Percentiles rank a stretch among this genome's conserved stretches.
Evolutionary conservation across 2,329 filamentous ascomycete genomes (phyloP).

Genomic region (Grosmannia clavigera): DNA sequence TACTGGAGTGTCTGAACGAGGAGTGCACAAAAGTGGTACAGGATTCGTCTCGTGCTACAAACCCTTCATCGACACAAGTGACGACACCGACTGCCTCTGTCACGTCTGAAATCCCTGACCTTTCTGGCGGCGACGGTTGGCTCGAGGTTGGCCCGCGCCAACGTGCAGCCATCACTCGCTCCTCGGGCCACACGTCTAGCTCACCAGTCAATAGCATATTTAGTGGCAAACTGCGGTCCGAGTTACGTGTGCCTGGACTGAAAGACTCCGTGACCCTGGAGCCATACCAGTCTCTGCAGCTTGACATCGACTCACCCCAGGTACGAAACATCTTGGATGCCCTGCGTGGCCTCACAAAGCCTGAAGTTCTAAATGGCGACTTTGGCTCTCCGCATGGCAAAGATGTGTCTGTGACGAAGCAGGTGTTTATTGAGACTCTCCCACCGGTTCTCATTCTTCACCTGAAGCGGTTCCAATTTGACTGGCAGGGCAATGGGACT

Average conservation of each 20-base stretch:
- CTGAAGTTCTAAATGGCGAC: slow-evolving; percentile 75
- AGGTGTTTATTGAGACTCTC: slow-evolving; percentile 84
- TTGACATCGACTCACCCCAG: slow-evolving; percentile 81
- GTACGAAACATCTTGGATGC: slow-evolving; percentile 89
- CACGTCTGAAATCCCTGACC: slow-evolving; percentile 16
- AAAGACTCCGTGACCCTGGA: slow-evolving; percentile 88
- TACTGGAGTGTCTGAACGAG: slow-evolving; percentile 85
- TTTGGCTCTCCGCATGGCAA: slow-evolving; percentile 70
- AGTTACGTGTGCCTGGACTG: slow-evolving; percentile 72
- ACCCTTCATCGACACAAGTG: slow-evolving; percentile 24
- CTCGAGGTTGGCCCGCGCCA: slow-evolving; percentile 90
- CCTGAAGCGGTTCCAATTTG: slow-evolving; percentile 94
- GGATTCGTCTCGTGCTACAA: slow-evolving; percentile 23
- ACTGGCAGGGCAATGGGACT: slow-evolving; percentile 66
- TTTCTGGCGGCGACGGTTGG: slow-evolving; percentile 50
- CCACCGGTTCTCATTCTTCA: slow-evolving; percentile 90
- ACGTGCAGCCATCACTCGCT: slow-evolving; percentile 72
- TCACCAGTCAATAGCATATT: slow-evolving; percentile 93
- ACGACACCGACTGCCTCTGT: slow-evolving; percentile 26
- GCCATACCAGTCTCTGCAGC: slow-evolving; percentile 84
- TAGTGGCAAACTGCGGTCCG: slow-evolving; percentile 79
- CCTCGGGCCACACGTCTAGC: slow-evolving; percentile 59
- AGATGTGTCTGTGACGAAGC: slow-evolving; percentile 73
- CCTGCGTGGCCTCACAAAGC: slow-evolving; percentile 67
- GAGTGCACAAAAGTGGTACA: slow-evolving; percentile 75